phyloP scores from a whole-genome alignment of 257 asterid species.

The Ilex aquifolium region DNA sequence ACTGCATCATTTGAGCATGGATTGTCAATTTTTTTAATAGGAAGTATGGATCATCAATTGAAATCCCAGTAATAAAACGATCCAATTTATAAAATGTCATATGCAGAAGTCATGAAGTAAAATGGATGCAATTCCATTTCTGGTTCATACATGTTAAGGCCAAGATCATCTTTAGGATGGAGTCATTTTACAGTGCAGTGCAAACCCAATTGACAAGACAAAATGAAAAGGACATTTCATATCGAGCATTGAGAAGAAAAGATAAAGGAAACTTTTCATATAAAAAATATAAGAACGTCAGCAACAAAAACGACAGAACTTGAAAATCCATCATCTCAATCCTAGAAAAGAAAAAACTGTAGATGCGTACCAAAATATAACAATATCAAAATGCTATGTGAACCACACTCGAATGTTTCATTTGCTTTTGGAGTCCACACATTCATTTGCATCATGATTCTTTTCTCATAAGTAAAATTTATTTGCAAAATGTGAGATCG shows the following conservation, averaged over 20 bases:
- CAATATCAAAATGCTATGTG: too few species aligned
- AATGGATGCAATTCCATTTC: not conserved
- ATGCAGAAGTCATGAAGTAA: not conserved
- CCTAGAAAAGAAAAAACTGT: not conserved
- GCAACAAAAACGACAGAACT: not conserved
- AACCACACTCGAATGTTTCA: too few species aligned
- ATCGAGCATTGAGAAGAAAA: too few species aligned
- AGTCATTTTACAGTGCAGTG: not conserved
- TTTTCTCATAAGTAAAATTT: too few species aligned
- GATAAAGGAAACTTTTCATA: too few species aligned
- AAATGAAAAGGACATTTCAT: not conserved
- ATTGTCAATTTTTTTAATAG: slow-evolving; percentile 5
- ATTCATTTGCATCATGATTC: too few species aligned
- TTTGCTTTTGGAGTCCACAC: too few species aligned
- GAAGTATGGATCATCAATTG: slow-evolving; percentile 3
- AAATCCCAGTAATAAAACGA: not conserved
- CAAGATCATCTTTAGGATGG: not conserved
- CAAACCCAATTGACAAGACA: not conserved
- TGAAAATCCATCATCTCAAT: not conserved
- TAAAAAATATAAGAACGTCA: too few species aligned
- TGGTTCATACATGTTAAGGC: not conserved
- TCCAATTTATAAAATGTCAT: not conserved
- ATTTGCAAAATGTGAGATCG: too few species aligned
- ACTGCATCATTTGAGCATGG: slow-evolving; percentile 40
- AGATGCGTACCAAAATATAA: too few species aligned